These are phyloP conservation scores for Nigrograna mackinnonii DNA, from an alignment of 2,329 filamentous ascomycete genomes.

Conservation along the genomic window DNA sequence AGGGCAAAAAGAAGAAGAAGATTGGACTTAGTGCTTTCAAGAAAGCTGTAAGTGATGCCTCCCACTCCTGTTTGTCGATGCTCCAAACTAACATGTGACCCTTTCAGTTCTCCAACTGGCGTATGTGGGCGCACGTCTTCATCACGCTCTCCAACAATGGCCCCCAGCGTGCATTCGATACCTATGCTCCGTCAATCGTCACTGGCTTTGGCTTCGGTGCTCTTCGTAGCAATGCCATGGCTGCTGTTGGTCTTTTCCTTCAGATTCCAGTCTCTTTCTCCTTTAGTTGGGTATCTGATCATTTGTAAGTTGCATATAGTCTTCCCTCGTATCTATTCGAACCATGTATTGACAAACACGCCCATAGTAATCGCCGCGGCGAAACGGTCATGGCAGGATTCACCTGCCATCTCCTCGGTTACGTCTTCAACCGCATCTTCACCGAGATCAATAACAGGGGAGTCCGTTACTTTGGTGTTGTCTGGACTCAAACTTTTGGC, in stretches of 20 bases:
- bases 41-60: constrained; percentile 46
- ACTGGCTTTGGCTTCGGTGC: constrained; percentile 55
- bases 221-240: constrained; percentile 57
- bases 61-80: background rate
- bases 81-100: background rate
- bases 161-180: constrained; percentile 53
- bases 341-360: no score
- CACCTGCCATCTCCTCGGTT: constrained; percentile 51
- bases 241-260: constrained; percentile 58
- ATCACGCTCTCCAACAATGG: constrained; percentile 56
- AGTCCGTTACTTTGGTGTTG: constrained; percentile 57
- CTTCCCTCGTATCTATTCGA: no score
- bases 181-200: constrained; percentile 60
- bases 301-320: constrained; percentile 45
- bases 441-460: constrained; percentile 42
- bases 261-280: constrained; percentile 56
- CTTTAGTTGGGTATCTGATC: constrained; percentile 59
- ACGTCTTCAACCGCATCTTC: constrained; percentile 59
- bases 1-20: constrained; percentile 51
- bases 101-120: constrained; percentile 56
- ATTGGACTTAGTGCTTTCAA: constrained; percentile 52
- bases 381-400: constrained; percentile 58
- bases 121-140: constrained; percentile 56
- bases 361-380: constrained; percentile 49
- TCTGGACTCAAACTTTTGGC: constrained; percentile 60